These are phyloP conservation scores for Fusarium sp. DNA, from an alignment of 2,329 filamentous ascomycete genomes.

Conservation along the genomic window DNA sequence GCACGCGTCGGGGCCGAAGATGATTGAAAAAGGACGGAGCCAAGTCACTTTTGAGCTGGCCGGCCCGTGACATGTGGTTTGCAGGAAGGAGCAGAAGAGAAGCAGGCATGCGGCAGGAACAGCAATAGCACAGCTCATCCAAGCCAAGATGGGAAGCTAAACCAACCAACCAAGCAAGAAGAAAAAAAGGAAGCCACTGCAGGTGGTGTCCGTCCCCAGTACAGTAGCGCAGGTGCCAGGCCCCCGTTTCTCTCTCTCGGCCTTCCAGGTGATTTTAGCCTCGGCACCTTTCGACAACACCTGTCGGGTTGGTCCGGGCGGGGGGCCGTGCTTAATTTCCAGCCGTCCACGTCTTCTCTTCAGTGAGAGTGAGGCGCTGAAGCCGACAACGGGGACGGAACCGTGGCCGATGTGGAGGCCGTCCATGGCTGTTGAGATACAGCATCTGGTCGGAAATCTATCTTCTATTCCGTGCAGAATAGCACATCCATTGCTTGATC, in stretches of 20 bases:
- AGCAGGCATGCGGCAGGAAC: slow-evolving; percentile 5
- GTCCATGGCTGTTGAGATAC: neutral
- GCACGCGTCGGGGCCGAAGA: slow-evolving; percentile 45
- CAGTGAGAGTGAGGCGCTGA: slow-evolving; percentile 15
- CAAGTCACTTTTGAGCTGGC: slow-evolving; percentile 30
- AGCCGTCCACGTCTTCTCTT: slow-evolving; percentile 7
- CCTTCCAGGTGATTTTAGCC: slow-evolving; percentile 35
- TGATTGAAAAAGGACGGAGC: slow-evolving; percentile 10
- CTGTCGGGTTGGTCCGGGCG: slow-evolving; percentile 27
- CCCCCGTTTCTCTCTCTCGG: slow-evolving; percentile 13
- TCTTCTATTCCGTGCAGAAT: neutral
- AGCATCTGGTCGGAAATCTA: neutral
- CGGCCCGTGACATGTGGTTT: slow-evolving; percentile 46
- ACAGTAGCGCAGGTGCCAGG: neutral
- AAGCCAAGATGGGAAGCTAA: slow-evolving; percentile 26
- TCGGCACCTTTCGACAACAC: slow-evolving; percentile 35
- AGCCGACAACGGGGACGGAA: slow-evolving; percentile 33
- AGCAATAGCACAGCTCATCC: slow-evolving; percentile 25
- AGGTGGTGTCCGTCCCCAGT: neutral
- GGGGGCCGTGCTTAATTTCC: slow-evolving; percentile 27
- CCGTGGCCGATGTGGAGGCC: slow-evolving; percentile 32
- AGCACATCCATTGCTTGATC: neutral
- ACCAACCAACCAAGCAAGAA: slow-evolving; percentile 23
- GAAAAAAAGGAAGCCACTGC: slow-evolving; percentile 21
- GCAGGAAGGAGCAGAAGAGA: slow-evolving; percentile 10